Percentiles rank a stretch among this genome's conserved stretches.
phyloP scores from a whole-genome alignment of 2,329 filamentous ascomycete species.

The Elsinoe fawcettii region DNA sequence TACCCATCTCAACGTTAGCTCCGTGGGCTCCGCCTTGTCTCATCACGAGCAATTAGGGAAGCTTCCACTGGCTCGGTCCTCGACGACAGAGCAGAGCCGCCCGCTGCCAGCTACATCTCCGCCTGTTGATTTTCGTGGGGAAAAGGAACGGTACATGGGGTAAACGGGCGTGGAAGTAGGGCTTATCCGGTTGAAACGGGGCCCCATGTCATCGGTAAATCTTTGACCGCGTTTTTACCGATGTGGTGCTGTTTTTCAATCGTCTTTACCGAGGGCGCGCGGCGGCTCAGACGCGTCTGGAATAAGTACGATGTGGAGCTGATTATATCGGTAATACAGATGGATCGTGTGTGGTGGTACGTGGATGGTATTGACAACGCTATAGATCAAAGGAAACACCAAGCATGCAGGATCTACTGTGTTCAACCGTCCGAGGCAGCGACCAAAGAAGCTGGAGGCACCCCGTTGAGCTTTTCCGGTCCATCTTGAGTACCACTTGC shows the following conservation, averaged over 20 bases:
- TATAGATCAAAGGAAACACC: not conserved
- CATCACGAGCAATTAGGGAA: not conserved
- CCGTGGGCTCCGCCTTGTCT: slow-evolving; percentile 4
- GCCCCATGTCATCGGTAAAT: not conserved
- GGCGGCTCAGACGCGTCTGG: not conserved
- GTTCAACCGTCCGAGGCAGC: slow-evolving; percentile 4
- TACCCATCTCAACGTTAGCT: not conserved
- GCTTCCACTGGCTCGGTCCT: not conserved
- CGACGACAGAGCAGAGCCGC: not conserved
- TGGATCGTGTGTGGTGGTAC: not conserved
- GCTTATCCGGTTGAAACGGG: not conserved
- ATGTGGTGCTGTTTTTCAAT: slow-evolving; percentile 3
- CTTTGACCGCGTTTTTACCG: not conserved
- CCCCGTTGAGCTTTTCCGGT: slow-evolving; percentile 5
- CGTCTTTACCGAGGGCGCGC: not conserved
- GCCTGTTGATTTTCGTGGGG: not conserved
- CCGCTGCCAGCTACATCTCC: not conserved
- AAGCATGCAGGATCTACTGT: not conserved
- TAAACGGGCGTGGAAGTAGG: not conserved
- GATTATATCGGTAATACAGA: not conserved
- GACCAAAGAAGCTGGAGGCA: not conserved
- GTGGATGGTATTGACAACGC: not conserved
- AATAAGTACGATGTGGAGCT: not conserved
- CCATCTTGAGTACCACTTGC: not conserved
- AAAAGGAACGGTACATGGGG: not conserved